These are phyloP conservation scores for Arabis alpina DNA, from an alignment of 345 rosid genomes.

Conservation along the genomic window DNA sequence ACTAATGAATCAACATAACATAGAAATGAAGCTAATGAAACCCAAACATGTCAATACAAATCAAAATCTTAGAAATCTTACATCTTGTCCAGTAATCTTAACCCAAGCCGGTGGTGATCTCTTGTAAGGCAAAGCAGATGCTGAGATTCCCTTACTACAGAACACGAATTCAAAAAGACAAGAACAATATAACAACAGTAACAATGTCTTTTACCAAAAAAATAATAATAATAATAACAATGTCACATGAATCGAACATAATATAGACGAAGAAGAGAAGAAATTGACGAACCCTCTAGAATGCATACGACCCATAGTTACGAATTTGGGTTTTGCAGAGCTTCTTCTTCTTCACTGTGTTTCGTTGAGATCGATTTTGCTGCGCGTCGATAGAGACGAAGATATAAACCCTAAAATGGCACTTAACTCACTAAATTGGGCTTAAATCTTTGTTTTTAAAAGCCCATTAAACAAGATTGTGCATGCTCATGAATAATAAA, in stretches of 20 bases:
- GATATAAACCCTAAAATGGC: conserved; percentile 32
- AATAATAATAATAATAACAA: no score
- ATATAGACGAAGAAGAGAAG: background rate
- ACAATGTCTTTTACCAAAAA: no score
- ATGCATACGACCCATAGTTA: conserved; percentile 91
- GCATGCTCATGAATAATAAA: background rate
- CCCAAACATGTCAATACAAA: background rate
- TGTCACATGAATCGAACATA: background rate
- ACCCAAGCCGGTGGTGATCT: conserved; percentile 85
- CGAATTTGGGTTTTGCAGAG: conserved; percentile 4
- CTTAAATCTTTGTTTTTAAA: background rate
- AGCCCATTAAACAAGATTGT: background rate
- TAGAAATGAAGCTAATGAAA: background rate
- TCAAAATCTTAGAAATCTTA: conserved; percentile 29
- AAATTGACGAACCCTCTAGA: conserved; percentile 58
- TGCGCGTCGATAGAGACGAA: conserved; percentile 13
- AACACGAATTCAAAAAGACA: background rate
- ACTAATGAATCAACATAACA: background rate
- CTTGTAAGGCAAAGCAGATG: conserved; percentile 89
- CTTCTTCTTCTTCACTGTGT: conserved; percentile 10
- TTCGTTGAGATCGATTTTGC: no score
- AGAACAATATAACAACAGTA: background rate
- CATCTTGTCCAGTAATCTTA: conserved; percentile 60
- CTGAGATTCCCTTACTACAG: conserved; percentile 77
- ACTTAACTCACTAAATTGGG: background rate